Percentiles rank a stretch among this genome's conserved stretches.
Conservation (phyloP, 2,329 filamentous ascomycete genomes). For the Aspergillus ibericus region DNA sequence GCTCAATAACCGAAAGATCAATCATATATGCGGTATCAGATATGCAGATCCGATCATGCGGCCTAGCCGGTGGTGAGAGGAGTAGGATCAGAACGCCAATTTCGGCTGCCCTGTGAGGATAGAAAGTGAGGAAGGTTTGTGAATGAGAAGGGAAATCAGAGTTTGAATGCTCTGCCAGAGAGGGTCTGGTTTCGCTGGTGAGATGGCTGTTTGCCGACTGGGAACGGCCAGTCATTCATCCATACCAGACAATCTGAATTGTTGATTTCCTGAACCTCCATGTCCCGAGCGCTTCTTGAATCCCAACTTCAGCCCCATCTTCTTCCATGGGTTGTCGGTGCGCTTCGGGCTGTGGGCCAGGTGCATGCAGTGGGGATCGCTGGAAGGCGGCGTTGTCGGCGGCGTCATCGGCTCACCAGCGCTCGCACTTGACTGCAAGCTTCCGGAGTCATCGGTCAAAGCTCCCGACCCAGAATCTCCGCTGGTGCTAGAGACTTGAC, state of each 20-base stretch:
- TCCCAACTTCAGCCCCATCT: slow-evolving; percentile 53
- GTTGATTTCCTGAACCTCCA: slow-evolving; percentile 25
- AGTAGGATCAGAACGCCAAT: background rate
- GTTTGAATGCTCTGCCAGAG: slow-evolving; percentile 1
- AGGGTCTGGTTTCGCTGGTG: background rate
- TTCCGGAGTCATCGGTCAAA: slow-evolving; percentile 50
- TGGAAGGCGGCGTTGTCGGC: slow-evolving; percentile 52
- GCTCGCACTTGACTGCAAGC: slow-evolving; percentile 42
- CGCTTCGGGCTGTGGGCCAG: slow-evolving; percentile 42
- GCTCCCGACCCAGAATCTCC: slow-evolving; percentile 39
- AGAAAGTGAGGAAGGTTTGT: background rate
- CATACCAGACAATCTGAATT: slow-evolving; percentile 25
- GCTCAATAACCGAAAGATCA: slow-evolving; percentile 14
- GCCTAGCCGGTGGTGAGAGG: background rate
- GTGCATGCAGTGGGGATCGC: slow-evolving; percentile 36
- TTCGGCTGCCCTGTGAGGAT: background rate
- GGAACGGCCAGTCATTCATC: slow-evolving; percentile 24
- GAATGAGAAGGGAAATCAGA: background rate
- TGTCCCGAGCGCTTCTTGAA: slow-evolving; percentile 41
- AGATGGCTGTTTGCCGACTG: background rate
- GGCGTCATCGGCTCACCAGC: slow-evolving; percentile 51
- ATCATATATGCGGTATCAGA: slow-evolving; percentile 13
- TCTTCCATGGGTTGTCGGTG: slow-evolving; percentile 53
- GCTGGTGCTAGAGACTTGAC: slow-evolving; percentile 37
- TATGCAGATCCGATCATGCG: slow-evolving; percentile 19